These are phyloP conservation scores for Ophiocordyceps camponoti-floridani DNA, from an alignment of 2,329 filamentous ascomycete genomes.

Conservation along the genomic window DNA sequence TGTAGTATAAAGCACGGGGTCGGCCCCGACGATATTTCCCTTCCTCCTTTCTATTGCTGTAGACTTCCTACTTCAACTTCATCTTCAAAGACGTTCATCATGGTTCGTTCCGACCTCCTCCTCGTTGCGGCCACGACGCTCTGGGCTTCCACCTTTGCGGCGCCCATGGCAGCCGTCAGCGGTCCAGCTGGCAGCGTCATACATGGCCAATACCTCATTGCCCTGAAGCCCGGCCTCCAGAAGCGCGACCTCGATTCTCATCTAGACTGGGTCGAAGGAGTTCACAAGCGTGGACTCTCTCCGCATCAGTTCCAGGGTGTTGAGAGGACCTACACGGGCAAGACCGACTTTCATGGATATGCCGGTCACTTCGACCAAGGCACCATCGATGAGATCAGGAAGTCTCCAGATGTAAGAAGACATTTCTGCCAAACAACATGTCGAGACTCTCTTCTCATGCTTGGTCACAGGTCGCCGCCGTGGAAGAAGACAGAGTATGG, in stretches of 20 bases:
- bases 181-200: constrained; percentile 8
- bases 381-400: constrained; percentile 21
- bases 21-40: not conserved
- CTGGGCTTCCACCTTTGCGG: constrained; percentile 6
- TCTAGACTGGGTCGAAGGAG: constrained; percentile 27
- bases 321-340: constrained; percentile 12
- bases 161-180: constrained; percentile 6
- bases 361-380: constrained; percentile 22
- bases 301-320: constrained; percentile 23
- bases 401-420: constrained; percentile 20
- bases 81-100: constrained; percentile 5
- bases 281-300: constrained; percentile 34
- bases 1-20: constrained; percentile 1
- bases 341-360: constrained; percentile 20
- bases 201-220: constrained; percentile 37
- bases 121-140: constrained; percentile 9
- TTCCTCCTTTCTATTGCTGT: not conserved
- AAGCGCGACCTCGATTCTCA: constrained; percentile 26
- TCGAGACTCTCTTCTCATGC: no score
- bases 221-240: constrained; percentile 34
- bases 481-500: constrained; percentile 14
- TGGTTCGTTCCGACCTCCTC: constrained; percentile 13
- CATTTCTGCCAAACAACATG: not conserved
- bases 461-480: constrained; percentile 9
- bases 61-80: not conserved